Base-by-base conservation (phyloP, 257 asterid species). In the Nicotiana otophora region DNA sequence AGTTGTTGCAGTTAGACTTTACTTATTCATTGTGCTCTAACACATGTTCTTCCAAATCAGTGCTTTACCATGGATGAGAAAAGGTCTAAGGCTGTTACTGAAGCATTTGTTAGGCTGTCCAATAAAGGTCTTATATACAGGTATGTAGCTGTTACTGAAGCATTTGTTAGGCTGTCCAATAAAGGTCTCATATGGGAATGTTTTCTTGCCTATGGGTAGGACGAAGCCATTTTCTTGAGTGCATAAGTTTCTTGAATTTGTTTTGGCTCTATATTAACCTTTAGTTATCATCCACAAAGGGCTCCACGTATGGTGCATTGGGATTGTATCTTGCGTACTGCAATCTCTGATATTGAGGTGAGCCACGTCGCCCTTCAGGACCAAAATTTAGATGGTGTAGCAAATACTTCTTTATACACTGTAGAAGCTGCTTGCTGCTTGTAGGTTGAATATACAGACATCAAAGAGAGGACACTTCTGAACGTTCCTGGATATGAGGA, bases 321-420 rank as follows among this genome's bases (percentile, higher is more conserved):
- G 99, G 97, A 92, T 82, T 92, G 97, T 87, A 89, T 89, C 68
- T 83, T 93, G 92, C 89, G 90, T 42, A 95, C 99, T 10, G 98
- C 99, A 63, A 95, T 95, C 89, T 95, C 99, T 77, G 99, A 95
- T 83, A 91, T 95, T 78, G 99, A 95, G 95, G 99, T 95, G 76
- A 77, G 84, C 34, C 61, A 14, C 30, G 67, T 34, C 28, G 65
- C 28, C 62, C 74, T 78, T 42, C 19, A 4, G 19, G 1, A 53
- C 3, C 19, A 53, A 23, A 20, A 46, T 72, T 78, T 30, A 70
- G 62, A 67, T 77, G 57, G 69, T n/a, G 12, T 72, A n/a, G 33
- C 60, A 58, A 14, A 58, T 19, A 58, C 10, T 4, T 16, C 20
- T 16, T 4, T 55, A 16, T 16, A 58, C 12, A 19, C 11, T 58